Evolutionary conservation across 768 basidiomycete genomes (phyloP).

Genomic region (Podaxis rugospora): DNA sequence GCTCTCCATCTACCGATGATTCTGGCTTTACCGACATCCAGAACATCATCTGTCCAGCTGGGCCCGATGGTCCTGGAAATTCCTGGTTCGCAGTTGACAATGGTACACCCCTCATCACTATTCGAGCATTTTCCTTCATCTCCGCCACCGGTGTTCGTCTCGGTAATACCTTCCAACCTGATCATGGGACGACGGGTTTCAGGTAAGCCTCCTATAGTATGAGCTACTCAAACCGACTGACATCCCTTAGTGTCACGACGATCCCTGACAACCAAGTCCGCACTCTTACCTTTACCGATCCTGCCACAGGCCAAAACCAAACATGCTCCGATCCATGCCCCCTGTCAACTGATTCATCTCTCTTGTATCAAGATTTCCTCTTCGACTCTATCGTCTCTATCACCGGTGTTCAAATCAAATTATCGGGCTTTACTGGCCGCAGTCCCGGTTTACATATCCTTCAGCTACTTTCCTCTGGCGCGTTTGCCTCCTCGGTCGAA

Average conservation of each 20-base stretch:
- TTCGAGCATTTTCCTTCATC: slow-evolving; percentile 70
- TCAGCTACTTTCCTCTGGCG: slow-evolving; percentile 90
- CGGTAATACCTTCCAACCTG: slow-evolving; percentile 83
- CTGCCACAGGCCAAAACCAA: slow-evolving; percentile 63
- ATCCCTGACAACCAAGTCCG: slow-evolving; percentile 87
- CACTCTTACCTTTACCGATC: slow-evolving; percentile 74
- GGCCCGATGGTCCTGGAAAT: slow-evolving; percentile 71
- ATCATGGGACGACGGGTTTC: slow-evolving; percentile 85
- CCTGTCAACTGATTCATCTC: slow-evolving; percentile 65
- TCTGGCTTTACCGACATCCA: slow-evolving; percentile 58
- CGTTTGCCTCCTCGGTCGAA: slow-evolving; percentile 74
- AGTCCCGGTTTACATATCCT: slow-evolving; percentile 84
- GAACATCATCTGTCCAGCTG: slow-evolving; percentile 82
- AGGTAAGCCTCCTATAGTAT: slow-evolving; percentile 45
- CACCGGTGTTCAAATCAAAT: slow-evolving; percentile 85
- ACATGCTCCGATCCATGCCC: slow-evolving; percentile 82
- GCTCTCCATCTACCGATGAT: slow-evolving; percentile 59
- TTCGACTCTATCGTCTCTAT: slow-evolving; percentile 61
- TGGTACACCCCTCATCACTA: slow-evolving; percentile 66
- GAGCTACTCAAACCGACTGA: slow-evolving; percentile 9
- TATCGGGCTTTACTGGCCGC: slow-evolving; percentile 70
- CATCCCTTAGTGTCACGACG: slow-evolving; percentile 62
- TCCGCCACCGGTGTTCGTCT: slow-evolving; percentile 79
- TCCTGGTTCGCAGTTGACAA: slow-evolving; percentile 83
- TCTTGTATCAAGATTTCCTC: slow-evolving; percentile 92